phyloP scores from a whole-genome alignment of 495 filamentous ascomycete genomes.

The Tuber magnatum region DNA sequence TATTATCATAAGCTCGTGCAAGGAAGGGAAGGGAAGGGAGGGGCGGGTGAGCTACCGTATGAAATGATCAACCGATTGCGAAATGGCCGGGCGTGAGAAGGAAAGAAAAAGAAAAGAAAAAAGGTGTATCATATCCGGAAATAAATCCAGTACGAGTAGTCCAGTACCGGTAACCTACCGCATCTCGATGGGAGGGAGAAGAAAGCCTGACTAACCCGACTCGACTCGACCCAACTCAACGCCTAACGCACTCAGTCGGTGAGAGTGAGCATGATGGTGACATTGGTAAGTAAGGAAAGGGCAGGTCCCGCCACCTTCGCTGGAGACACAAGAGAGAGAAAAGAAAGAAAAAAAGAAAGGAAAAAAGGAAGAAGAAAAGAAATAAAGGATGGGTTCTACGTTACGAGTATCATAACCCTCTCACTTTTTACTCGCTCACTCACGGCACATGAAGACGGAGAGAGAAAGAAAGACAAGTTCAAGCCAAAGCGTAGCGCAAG shows the following conservation, averaged over 20 bases:
- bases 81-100: neutral
- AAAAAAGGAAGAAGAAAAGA: neutral
- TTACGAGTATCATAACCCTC: too few relatives aligned
- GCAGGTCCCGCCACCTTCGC: neutral
- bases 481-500: too few relatives aligned
- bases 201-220: neutral
- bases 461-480: neutral
- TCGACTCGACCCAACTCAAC: neutral
- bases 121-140: neutral
- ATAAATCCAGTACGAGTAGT: neutral
- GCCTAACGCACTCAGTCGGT: neutral
- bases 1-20: neutral
- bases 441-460: neutral
- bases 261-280: neutral
- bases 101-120: neutral
- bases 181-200: too few relatives aligned
- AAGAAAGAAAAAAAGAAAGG: neutral
- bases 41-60: neutral
- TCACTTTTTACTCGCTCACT: neutral
- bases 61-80: neutral
- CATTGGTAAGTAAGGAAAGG: neutral
- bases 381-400: too few relatives aligned
- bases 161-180: neutral
- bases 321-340: neutral
- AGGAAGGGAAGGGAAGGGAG: neutral